Percentiles rank a stretch among this genome's conserved stretches.
Conservation (phyloP, 2,329 filamentous ascomycete species). For the Ascochyta viciae-villosae region DNA sequence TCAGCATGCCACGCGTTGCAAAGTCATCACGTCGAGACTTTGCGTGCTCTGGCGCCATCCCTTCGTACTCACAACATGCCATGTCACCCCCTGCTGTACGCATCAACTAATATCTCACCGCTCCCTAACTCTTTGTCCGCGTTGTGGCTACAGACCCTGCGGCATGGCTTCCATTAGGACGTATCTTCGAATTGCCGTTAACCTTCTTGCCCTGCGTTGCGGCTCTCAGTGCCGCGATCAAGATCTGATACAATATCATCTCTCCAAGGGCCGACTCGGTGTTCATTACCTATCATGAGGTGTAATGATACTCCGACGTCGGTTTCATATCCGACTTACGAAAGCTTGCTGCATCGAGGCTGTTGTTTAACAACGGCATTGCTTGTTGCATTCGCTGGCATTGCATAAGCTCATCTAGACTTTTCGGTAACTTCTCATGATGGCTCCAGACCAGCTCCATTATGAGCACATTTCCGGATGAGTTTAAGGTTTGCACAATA, state of each 20-base stretch:
- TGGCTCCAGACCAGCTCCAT: slow-evolving; percentile 1
- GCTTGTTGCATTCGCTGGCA: slow-evolving; percentile 3
- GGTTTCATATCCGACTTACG: neutral
- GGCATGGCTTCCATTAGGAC: slow-evolving; percentile 3
- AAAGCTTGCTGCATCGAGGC: neutral
- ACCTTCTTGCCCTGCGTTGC: slow-evolving; percentile 20
- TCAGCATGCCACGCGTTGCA: slow-evolving; percentile 26
- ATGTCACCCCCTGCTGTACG: slow-evolving; percentile 24
- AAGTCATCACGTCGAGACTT: slow-evolving; percentile 24
- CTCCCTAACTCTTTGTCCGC: slow-evolving; percentile 6
- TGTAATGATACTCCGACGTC: neutral
- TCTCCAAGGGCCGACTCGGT: slow-evolving; percentile 4
- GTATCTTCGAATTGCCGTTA: neutral
- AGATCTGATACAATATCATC: neutral
- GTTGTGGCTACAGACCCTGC: neutral
- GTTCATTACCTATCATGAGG: neutral
- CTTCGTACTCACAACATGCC: slow-evolving; percentile 18
- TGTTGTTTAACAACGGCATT: neutral
- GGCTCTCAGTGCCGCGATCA: slow-evolving; percentile 14
- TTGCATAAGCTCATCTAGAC: neutral
- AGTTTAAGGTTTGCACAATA: neutral
- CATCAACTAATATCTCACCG: slow-evolving; percentile 13
- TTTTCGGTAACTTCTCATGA: neutral
- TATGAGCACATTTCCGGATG: too few species aligned
- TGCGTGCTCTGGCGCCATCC: slow-evolving; percentile 27